Evolutionary conservation across 768 basidiomycete genomes (phyloP).

Genomic region (Boletus patriciae): DNA sequence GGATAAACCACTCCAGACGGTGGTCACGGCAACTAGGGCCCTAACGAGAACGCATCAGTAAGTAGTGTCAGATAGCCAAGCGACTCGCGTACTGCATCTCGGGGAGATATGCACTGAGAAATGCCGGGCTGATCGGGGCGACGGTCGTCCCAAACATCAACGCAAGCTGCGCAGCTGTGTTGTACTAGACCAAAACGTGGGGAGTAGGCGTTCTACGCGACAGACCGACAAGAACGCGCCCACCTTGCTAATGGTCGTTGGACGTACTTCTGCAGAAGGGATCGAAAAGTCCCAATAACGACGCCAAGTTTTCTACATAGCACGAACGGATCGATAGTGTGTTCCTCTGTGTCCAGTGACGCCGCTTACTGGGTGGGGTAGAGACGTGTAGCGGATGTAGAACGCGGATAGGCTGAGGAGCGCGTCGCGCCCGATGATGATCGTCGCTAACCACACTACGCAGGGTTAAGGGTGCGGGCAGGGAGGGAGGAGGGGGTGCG

Average conservation of each 20-base stretch:
- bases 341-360: background rate
- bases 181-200: too few relatives aligned
- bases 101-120: conserved; percentile 54
- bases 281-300: conserved; percentile 97
- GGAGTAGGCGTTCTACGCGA: background rate
- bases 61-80: background rate
- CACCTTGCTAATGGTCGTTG: conserved; percentile 93
- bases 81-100: conserved; percentile 67
- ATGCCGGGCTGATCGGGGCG: conserved; percentile 69
- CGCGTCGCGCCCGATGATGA: conserved; percentile 89
- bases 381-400: conserved; percentile 87
- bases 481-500: conserved; percentile 25
- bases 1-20: conserved; percentile 87
- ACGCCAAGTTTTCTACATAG: conserved; percentile 77
- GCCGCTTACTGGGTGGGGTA: conserved; percentile 72
- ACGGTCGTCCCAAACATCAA: conserved; percentile 90
- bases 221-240: background rate
- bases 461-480: background rate
- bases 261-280: conserved; percentile 92
- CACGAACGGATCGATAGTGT: conserved; percentile 3
- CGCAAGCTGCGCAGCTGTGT: conserved; percentile 87
- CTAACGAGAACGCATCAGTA: conserved; percentile 41
- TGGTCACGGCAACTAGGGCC: conserved; percentile 85
- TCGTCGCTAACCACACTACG: conserved; percentile 79
- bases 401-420: conserved; percentile 86